Evolutionary conservation across 805 yeast species (phyloP).

Genomic region (Candida peoriensis): DNA sequence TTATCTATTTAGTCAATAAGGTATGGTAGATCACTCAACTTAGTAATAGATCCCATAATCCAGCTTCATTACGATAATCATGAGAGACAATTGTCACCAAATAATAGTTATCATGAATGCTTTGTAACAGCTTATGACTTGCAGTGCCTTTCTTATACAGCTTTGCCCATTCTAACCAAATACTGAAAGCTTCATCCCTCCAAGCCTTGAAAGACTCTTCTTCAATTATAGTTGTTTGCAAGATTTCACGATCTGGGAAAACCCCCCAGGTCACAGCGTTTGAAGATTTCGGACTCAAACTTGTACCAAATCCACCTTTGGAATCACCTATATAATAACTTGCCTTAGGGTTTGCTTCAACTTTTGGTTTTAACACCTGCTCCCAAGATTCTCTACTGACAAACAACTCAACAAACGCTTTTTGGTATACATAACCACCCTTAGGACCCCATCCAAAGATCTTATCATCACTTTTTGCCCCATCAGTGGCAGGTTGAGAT

Average conservation of each 20-base stretch:
- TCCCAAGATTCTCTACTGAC: conserved; percentile 72
- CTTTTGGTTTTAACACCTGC: conserved; percentile 41
- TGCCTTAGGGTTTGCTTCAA: conserved; percentile 43
- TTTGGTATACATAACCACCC: conserved; percentile 85
- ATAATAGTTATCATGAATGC: conserved; percentile 57
- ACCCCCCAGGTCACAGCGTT: conserved; percentile 98
- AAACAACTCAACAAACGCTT: conserved; percentile 89
- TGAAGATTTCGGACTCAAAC: conserved; percentile 48
- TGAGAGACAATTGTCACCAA: conserved; percentile 87
- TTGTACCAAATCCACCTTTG: conserved; percentile 53
- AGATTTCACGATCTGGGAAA: conserved; percentile 83
- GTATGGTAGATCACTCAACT: conserved; percentile 4
- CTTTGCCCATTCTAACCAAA: conserved; percentile 90
- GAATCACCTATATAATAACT: conserved; percentile 76
- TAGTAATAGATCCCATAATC: conserved; percentile 65
- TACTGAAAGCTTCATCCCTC: conserved; percentile 91
- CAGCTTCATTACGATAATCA: conserved; percentile 67
- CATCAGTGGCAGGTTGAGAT: conserved; percentile 93
- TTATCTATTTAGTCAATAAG: not conserved
- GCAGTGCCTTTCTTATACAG: conserved; percentile 53
- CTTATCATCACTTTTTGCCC: conserved; percentile 70
- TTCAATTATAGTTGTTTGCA: conserved; percentile 90
- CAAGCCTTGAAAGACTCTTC: conserved; percentile 91
- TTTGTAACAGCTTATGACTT: conserved; percentile 57
- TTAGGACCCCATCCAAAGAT: conserved; percentile 98